phyloP scores from a whole-genome alignment of 2,329 filamentous ascomycete genomes.

The Xylariales sp. region DNA sequence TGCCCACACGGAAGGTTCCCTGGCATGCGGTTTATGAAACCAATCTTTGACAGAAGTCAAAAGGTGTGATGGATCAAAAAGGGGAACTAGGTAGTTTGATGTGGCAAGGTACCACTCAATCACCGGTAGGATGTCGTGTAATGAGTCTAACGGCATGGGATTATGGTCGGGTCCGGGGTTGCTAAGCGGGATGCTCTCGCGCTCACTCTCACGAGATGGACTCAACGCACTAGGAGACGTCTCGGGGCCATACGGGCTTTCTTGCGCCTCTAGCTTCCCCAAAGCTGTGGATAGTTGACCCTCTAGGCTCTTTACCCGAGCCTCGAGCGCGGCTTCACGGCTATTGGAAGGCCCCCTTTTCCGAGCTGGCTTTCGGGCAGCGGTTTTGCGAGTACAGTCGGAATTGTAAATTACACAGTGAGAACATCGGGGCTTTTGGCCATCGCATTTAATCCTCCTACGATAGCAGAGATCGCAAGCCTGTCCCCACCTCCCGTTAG shows the following conservation, averaged over 20 bases:
- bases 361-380: slow-evolving; percentile 33
- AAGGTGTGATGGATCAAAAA: slow-evolving; percentile 51
- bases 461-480: slow-evolving; percentile 43
- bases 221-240: not conserved
- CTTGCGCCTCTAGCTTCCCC: slow-evolving; percentile 31
- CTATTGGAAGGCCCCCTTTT: slow-evolving; percentile 24
- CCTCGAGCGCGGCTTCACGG: slow-evolving; percentile 31
- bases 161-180: not conserved
- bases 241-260: not conserved
- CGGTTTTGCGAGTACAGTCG: slow-evolving; percentile 39
- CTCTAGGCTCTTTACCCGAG: slow-evolving; percentile 35
- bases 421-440: slow-evolving; percentile 39
- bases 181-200: not conserved
- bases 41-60: slow-evolving; percentile 51
- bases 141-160: slow-evolving; percentile 42
- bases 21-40: slow-evolving; percentile 45
- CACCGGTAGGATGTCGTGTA: slow-evolving; percentile 49
- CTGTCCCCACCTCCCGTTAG: slow-evolving; percentile 21
- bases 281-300: slow-evolving; percentile 32
- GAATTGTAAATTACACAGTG: slow-evolving; percentile 35
- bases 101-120: slow-evolving; percentile 52
- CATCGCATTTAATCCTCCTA: slow-evolving; percentile 42
- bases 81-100: slow-evolving; percentile 51
- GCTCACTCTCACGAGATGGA: not conserved
- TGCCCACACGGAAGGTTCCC: slow-evolving; percentile 51